Conservation (phyloP, 1,284 basidiomycete genomes). For the Malassezia obtusa region DNA sequence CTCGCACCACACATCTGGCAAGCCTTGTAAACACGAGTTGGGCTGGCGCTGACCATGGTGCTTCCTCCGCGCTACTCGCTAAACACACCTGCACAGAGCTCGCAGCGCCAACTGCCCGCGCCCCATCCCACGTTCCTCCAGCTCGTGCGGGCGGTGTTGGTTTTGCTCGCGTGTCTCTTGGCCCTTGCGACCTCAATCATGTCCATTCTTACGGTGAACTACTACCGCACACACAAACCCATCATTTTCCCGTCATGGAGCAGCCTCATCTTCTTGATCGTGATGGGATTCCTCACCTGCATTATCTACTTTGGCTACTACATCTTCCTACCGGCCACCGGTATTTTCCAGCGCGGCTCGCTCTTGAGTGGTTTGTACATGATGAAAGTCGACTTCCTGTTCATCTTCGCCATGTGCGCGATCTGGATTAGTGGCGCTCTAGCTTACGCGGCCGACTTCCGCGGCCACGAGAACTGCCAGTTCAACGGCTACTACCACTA, state of each 20-base stretch:
- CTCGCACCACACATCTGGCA: too few species aligned
- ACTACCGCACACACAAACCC: constrained; percentile 47
- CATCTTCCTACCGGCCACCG: constrained; percentile 43
- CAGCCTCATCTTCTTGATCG: constrained; percentile 48
- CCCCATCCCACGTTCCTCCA: constrained; percentile 40
- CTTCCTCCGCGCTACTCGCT: constrained; percentile 35
- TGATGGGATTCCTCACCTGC: constrained; percentile 46
- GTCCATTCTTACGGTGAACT: constrained; percentile 40
- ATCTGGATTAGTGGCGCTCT: constrained; percentile 49
- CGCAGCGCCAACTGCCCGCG: constrained; percentile 21
- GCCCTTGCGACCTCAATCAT: constrained; percentile 40
- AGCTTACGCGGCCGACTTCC: constrained; percentile 46
- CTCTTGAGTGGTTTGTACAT: constrained; percentile 44
- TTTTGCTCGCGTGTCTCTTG: constrained; percentile 36
- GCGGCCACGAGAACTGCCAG: constrained; percentile 47
- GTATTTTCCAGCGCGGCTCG: constrained; percentile 44
- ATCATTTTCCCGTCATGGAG: constrained; percentile 49
- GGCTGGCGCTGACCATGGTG: constrained; percentile 31
- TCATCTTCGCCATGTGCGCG: constrained; percentile 45
- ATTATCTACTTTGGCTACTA: constrained; percentile 49
- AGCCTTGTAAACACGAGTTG: too few species aligned
- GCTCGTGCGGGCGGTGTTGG: constrained; percentile 38
- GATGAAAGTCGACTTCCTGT: constrained; percentile 46
- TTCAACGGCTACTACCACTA: constrained; percentile 50
- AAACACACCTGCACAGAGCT: constrained; percentile 24